Conservation (phyloP, 768 basidiomycete genomes). For the Mycena haematopus region DNA sequence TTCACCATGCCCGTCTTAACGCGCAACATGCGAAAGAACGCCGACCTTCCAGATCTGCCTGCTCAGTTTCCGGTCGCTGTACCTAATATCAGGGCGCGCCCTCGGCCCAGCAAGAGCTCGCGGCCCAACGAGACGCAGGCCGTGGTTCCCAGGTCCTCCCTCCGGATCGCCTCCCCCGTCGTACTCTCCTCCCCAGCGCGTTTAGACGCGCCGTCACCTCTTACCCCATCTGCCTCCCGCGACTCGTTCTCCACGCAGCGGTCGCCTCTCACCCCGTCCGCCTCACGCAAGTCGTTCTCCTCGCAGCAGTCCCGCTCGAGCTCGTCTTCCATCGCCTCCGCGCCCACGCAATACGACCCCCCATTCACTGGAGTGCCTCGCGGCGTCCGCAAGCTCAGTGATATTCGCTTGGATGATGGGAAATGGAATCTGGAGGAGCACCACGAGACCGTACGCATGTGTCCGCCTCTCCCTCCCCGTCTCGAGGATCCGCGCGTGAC, state of each 20-base stretch:
- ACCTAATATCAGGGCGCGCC: background rate
- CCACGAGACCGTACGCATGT: slow-evolving; percentile 11
- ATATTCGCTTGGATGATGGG: background rate
- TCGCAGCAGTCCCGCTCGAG: background rate
- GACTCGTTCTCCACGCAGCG: background rate
- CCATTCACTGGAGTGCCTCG: slow-evolving; percentile 5
- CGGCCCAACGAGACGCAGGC: background rate
- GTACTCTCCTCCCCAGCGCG: slow-evolving; percentile 12
- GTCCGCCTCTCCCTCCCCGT: background rate
- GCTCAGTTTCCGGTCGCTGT: slow-evolving; percentile 13
- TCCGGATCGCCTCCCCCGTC: background rate
- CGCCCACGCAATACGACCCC: background rate
- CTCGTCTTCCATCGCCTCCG: background rate
- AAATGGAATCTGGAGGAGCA: slow-evolving; percentile 6
- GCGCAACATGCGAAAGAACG: slow-evolving; percentile 20
- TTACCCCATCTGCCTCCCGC: slow-evolving; percentile 7
- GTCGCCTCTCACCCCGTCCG: background rate
- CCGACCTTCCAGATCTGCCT: slow-evolving; percentile 17
- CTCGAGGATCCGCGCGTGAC: background rate
- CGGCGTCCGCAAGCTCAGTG: slow-evolving; percentile 5
- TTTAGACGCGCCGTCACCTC: slow-evolving; percentile 5
- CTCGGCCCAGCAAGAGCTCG: background rate
- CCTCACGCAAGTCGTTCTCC: no score
- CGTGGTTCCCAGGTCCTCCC: background rate
- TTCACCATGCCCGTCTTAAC: slow-evolving; percentile 21